Evolutionary conservation across 352 stramenopile genomes (phyloP).

Genomic region (Pythium phragmitis): DNA sequence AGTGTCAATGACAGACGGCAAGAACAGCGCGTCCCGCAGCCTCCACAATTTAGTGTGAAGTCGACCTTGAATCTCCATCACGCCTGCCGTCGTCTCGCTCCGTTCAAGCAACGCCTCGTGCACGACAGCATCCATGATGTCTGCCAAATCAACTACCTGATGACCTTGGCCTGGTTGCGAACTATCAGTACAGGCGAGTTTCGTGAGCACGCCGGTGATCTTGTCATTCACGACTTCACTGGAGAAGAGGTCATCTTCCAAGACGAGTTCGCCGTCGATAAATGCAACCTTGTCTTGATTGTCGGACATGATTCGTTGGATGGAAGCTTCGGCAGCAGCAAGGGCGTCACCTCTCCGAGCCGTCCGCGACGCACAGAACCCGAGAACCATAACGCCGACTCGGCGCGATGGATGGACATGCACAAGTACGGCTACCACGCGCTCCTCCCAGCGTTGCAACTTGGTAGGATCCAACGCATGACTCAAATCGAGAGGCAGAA

Average conservation of each 20-base stretch:
- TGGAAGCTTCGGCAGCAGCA: constrained; percentile 18
- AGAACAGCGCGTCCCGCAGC: constrained; percentile 24
- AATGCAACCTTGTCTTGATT: constrained; percentile 14
- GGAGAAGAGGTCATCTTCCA: constrained; percentile 22
- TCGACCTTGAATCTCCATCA: constrained; percentile 16
- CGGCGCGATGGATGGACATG: constrained; percentile 32
- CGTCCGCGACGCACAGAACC: constrained; percentile 24
- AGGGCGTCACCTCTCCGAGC: constrained; percentile 19
- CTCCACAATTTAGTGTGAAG: constrained; percentile 24
- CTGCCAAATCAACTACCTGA: constrained; percentile 11
- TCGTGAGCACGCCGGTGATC: constrained; percentile 10
- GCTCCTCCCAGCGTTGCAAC: constrained; percentile 42
- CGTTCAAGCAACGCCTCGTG: constrained; percentile 12
- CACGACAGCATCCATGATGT: constrained; percentile 18
- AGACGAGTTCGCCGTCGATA: constrained; percentile 26
- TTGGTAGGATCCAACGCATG: constrained; percentile 34
- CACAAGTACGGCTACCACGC: constrained; percentile 34
- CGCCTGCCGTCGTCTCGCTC: not conserved
- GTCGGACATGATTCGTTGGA: constrained; percentile 2
- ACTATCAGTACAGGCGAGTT: constrained; percentile 3
- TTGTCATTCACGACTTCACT: constrained; percentile 16
- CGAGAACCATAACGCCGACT: constrained; percentile 44
- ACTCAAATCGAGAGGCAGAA: constrained; percentile 59
- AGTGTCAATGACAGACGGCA: constrained; percentile 18
- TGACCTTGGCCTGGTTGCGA: not conserved